Conservation (phyloP, 306 rosid species). For the Quercus suber region DNA sequence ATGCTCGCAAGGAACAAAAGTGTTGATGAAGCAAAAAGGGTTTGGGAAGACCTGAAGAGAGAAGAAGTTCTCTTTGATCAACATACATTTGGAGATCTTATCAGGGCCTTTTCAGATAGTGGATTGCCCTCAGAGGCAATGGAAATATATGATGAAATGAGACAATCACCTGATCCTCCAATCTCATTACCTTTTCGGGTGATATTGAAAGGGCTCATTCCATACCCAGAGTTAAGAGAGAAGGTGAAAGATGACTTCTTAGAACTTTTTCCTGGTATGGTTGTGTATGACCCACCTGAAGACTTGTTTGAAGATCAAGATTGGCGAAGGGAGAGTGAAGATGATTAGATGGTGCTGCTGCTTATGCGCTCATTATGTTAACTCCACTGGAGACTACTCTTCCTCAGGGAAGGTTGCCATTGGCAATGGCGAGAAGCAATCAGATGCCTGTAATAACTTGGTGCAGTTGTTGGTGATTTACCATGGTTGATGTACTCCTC, state of each 20-base stretch:
- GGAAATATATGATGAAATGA: constrained; percentile 79
- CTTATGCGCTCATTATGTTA: not conserved
- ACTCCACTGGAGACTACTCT: not conserved
- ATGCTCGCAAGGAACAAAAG: constrained; percentile 81
- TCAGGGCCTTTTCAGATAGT: constrained; percentile 64
- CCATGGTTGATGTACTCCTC: not conserved
- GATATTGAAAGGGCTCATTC: constrained; percentile 81
- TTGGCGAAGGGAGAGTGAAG: constrained; percentile 23
- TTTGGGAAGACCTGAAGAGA: constrained; percentile 73
- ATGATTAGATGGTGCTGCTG: constrained; percentile 18
- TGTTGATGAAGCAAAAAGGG: constrained; percentile 69
- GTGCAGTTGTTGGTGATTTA: not conserved
- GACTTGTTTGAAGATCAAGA: constrained; percentile 77
- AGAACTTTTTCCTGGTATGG: constrained; percentile 82
- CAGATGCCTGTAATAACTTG: not conserved
- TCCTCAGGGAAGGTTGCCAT: not conserved
- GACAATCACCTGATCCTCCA: constrained; percentile 79
- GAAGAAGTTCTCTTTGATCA: constrained; percentile 84
- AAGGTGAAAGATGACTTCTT: constrained; percentile 74
- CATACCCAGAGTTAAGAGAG: constrained; percentile 81
- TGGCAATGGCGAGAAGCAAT: not conserved
- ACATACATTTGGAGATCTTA: constrained; percentile 90
- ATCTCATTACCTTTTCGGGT: constrained; percentile 82
- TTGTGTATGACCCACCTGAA: constrained; percentile 88
- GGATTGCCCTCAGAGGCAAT: constrained; percentile 72